Evolutionary conservation across 345 rosid genomes (phyloP).

Genomic region (Populus alba): DNA sequence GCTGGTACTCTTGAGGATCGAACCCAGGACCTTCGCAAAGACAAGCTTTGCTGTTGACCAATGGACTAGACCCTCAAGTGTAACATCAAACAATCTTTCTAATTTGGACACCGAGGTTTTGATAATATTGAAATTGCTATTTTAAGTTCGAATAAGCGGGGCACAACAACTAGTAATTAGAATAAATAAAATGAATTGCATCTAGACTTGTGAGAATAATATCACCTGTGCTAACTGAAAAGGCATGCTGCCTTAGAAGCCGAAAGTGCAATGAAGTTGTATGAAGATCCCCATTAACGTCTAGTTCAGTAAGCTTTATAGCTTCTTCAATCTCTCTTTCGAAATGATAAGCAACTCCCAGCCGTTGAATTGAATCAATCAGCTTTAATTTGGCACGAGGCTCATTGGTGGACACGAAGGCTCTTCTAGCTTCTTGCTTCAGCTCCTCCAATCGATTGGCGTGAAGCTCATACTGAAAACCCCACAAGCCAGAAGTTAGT

Average conservation of each 20-base stretch:
- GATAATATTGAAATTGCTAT: too few species aligned
- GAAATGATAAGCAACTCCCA: constrained; percentile 18
- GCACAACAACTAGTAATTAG: too few species aligned
- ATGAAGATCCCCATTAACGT: constrained; percentile 4
- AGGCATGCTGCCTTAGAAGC: constrained; percentile 9
- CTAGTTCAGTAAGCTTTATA: too few species aligned
- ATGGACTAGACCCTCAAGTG: too few species aligned
- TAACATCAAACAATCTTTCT: too few species aligned
- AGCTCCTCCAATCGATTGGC: background rate
- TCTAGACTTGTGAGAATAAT: background rate
- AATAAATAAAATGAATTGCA: too few species aligned
- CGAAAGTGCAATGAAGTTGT: constrained; percentile 12
- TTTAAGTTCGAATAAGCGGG: too few species aligned
- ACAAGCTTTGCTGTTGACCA: too few species aligned
- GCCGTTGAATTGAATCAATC: constrained; percentile 11
- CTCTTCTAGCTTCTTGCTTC: constrained; percentile 4
- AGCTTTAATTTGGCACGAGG: background rate
- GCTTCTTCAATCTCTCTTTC: constrained; percentile 12
- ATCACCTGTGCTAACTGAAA: constrained; percentile 1
- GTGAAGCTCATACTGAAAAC: constrained; percentile 11
- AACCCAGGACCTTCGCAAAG: too few species aligned
- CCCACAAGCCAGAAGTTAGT: background rate
- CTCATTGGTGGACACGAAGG: background rate
- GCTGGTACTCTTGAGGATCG: too few species aligned
- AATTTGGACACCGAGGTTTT: too few species aligned